Evolutionary conservation across 2,329 filamentous ascomycete genomes (phyloP).

Genomic region (Cordyceps fumosorosea): DNA sequence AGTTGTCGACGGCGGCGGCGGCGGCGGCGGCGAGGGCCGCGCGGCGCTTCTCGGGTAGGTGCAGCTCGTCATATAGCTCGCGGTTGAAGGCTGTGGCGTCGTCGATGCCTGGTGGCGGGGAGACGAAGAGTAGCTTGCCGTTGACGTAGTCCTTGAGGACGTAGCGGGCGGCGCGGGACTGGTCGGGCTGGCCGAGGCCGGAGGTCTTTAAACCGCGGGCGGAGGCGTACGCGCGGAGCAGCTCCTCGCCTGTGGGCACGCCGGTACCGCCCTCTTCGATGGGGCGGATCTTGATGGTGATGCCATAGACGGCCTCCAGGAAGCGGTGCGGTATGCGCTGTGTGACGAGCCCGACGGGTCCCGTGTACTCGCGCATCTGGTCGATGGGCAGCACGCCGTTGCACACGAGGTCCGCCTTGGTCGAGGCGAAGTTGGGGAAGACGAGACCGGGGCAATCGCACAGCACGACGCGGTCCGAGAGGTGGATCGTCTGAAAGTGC

Average conservation of each 20-base stretch:
- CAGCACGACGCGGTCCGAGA: constrained; percentile 81
- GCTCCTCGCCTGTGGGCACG: constrained; percentile 72
- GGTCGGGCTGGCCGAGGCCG: constrained; percentile 85
- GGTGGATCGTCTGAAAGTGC: constrained; percentile 96
- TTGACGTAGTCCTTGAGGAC: constrained; percentile 97
- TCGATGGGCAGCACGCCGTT: constrained; percentile 95
- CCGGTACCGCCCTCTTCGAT: constrained; percentile 91
- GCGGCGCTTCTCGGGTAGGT: constrained; percentile 76
- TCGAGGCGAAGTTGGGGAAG: constrained; percentile 95
- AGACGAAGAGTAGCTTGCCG: constrained; percentile 87
- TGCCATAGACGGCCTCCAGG: constrained; percentile 88
- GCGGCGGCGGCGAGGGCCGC: constrained; percentile 55
- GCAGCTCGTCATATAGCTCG: constrained; percentile 76
- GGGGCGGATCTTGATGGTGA: constrained; percentile 75
- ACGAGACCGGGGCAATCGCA: constrained; percentile 98
- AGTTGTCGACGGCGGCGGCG: constrained; percentile 42
- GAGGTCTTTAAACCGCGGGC: constrained; percentile 88
- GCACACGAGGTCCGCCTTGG: constrained; percentile 92
- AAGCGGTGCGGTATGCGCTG: constrained; percentile 81
- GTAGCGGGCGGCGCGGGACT: constrained; percentile 82
- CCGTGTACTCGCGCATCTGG: constrained; percentile 87
- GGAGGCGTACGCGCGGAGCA: constrained; percentile 78
- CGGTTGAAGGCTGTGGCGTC: constrained; percentile 76
- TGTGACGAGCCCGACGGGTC: constrained; percentile 76
- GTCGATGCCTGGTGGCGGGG: constrained; percentile 70